A percentile compares a stretch with the other conserved stretches of the same genome.
These are phyloP conservation scores for Yamadazyma nakazawae DNA, from an alignment of 805 yeast species.

Conservation along the genomic window DNA sequence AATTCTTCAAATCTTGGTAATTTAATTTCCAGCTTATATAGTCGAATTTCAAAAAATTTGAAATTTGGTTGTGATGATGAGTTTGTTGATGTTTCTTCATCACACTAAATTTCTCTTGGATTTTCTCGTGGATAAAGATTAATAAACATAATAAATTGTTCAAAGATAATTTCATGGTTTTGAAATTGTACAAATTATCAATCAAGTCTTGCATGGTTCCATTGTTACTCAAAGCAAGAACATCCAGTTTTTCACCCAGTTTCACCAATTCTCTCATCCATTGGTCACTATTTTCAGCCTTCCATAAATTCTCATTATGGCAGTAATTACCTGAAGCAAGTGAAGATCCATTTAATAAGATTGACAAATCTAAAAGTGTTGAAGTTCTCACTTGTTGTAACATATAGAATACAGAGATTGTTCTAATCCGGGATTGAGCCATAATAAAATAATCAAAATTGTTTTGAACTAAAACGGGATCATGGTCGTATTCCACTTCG, in stretches of 20 bases:
- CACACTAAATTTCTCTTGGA: conserved; percentile 46
- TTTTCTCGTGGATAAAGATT: conserved; percentile 64
- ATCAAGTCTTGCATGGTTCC: conserved; percentile 11
- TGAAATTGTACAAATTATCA: conserved; percentile 5
- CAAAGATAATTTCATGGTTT: conserved; percentile 11
- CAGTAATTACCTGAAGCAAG: conserved; percentile 67
- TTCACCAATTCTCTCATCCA: conserved; percentile 42
- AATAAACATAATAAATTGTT: conserved; percentile 45
- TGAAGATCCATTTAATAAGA: conserved; percentile 39
- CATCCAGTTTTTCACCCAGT: conserved; percentile 14
- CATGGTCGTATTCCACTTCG: conserved; percentile 5
- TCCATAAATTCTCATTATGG: conserved; percentile 57
- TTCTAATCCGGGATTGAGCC: conserved; percentile 55
- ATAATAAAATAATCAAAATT: conserved; percentile 50
- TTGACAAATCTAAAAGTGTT: conserved; percentile 36
- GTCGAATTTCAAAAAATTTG: conserved; percentile 30
- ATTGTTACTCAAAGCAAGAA: conserved; percentile 10
- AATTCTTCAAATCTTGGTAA: conserved; percentile 49
- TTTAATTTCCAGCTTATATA: conserved; percentile 65
- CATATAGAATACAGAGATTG: conserved; percentile 50
- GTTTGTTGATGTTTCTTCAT: conserved; percentile 21
- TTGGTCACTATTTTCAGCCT: conserved; percentile 43
- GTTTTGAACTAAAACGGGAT: conserved; percentile 20
- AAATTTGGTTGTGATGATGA: conserved; percentile 7
- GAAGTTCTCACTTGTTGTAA: conserved; percentile 47